phyloP scores from a whole-genome alignment of 2,329 filamentous ascomycete species.

The Gyromitra esculenta region DNA sequence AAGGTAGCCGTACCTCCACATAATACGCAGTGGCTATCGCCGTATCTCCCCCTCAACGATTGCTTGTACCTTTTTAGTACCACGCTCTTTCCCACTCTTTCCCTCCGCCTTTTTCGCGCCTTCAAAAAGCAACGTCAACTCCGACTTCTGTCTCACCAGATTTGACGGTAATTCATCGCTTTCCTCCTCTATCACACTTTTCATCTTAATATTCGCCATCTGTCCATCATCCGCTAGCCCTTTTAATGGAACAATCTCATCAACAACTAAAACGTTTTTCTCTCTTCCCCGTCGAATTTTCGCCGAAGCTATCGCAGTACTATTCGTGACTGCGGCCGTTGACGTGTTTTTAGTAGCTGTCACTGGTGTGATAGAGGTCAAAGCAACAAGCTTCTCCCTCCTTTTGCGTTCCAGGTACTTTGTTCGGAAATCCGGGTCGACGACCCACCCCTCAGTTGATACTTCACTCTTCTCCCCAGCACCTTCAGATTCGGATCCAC shows the following conservation, averaged over 20 bases:
- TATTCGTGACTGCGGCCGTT: conserved; percentile 47
- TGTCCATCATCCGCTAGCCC: conserved; percentile 46
- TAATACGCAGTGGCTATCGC: conserved; percentile 20
- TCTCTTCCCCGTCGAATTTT: conserved; percentile 51
- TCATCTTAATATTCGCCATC: conserved; percentile 23
- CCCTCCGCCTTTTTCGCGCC: conserved; percentile 46
- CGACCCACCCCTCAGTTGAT: conserved; percentile 53
- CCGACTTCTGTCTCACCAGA: conserved; percentile 55
- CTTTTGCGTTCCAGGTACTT: conserved; percentile 56
- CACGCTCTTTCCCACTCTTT: conserved; percentile 31
- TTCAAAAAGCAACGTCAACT: conserved; percentile 56
- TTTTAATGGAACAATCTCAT: conserved; percentile 56
- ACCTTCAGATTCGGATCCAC: conserved; percentile 21
- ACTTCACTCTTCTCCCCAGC: conserved; percentile 28
- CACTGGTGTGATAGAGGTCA: conserved; percentile 43
- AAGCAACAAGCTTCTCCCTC: conserved; percentile 50
- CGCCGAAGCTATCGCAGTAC: conserved; percentile 25
- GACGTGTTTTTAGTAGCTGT: conserved; percentile 46
- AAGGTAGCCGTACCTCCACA: background rate
- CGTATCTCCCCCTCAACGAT: conserved; percentile 42
- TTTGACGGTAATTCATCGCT: conserved; percentile 51
- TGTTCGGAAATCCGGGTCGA: conserved; percentile 57
- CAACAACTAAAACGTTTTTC: conserved; percentile 55
- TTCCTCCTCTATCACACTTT: conserved; percentile 49
- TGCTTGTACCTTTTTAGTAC: conserved; percentile 36